A percentile compares a stretch with the other conserved stretches of the same genome.
phyloP scores from a whole-genome alignment of 106 monocot species.

The Dactylorhiza incarnata region DNA sequence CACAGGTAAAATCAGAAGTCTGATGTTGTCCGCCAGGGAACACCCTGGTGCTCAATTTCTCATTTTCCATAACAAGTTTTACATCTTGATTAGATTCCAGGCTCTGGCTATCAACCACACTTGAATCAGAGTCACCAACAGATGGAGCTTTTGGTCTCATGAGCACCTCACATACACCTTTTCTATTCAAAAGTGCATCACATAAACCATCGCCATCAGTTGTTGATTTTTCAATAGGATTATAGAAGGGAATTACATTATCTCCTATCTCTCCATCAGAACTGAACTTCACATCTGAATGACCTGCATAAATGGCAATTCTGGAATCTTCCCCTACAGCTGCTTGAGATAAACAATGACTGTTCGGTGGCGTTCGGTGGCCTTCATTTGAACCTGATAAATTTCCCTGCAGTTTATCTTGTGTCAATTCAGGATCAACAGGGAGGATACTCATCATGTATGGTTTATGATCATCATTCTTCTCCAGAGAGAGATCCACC shows the following conservation, averaged over 20 bases:
- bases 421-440: constrained; percentile 10
- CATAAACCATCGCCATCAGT: background rate
- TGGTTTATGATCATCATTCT: constrained; percentile 13
- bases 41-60: constrained; percentile 2
- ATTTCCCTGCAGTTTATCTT: constrained; percentile 14
- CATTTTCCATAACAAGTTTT: background rate
- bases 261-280: constrained; percentile 10
- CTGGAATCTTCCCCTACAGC: constrained; percentile 12
- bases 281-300: constrained; percentile 4
- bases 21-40: background rate
- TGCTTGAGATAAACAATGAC: constrained; percentile 6
- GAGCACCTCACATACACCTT: constrained; percentile 4
- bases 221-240: constrained; percentile 3
- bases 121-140: background rate
- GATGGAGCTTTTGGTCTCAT: constrained; percentile 1
- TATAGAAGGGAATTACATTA: constrained; percentile 8
- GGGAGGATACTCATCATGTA: constrained; percentile 5
- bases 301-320: constrained; percentile 11
- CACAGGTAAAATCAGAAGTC: background rate
- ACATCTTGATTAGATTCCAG: constrained; percentile 14
- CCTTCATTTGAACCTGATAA: constrained; percentile 14
- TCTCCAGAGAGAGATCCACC: constrained; percentile 16
- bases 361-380: constrained; percentile 3
- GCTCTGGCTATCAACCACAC: constrained; percentile 4
- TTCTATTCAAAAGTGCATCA: constrained; percentile 3